Percentiles rank a stretch among this genome's conserved stretches.
phyloP scores from a whole-genome alignment of 1,284 basidiomycete genomes.

The Puccinia horiana region DNA sequence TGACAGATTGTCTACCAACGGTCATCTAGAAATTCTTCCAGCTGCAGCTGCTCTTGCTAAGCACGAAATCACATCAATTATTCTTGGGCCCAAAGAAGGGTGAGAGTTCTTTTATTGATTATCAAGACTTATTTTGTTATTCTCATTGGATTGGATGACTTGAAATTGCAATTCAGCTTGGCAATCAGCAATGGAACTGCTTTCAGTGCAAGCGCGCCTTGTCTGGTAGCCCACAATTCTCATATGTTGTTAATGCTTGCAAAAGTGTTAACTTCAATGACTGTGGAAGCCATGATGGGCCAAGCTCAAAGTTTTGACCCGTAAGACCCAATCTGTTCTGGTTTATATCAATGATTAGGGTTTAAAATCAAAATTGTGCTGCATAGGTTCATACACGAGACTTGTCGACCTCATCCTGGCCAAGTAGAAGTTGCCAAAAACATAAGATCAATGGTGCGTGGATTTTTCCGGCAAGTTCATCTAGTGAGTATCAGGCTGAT shows the following conservation, averaged over 20 bases:
- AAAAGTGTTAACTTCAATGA: constrained; percentile 78
- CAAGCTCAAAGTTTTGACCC: constrained; percentile 39
- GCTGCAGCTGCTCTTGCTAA: constrained; percentile 69
- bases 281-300: constrained; percentile 70
- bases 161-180: constrained; percentile 44
- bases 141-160: not conserved
- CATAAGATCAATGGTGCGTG: constrained; percentile 65
- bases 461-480: constrained; percentile 34
- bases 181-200: constrained; percentile 72
- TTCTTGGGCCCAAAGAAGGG: constrained; percentile 77
- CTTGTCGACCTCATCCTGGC: constrained; percentile 80
- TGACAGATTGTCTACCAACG: constrained; percentile 63
- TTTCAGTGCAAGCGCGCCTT: constrained; percentile 66
- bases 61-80: constrained; percentile 69
- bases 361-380: not conserved
- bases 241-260: constrained; percentile 71
- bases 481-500: constrained; percentile 11
- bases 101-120: not conserved
- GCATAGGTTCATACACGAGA: constrained; percentile 69
- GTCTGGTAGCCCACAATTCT: constrained; percentile 69
- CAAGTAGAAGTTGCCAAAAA: constrained; percentile 74
- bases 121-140: constrained; percentile 58
- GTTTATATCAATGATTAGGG: not conserved
- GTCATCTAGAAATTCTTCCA: constrained; percentile 65
- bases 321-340: not conserved